A percentile compares a stretch with the other conserved stretches of the same genome.
Conservation (phyloP, 1,284 basidiomycete genomes). For the Naganishia sp. region DNA sequence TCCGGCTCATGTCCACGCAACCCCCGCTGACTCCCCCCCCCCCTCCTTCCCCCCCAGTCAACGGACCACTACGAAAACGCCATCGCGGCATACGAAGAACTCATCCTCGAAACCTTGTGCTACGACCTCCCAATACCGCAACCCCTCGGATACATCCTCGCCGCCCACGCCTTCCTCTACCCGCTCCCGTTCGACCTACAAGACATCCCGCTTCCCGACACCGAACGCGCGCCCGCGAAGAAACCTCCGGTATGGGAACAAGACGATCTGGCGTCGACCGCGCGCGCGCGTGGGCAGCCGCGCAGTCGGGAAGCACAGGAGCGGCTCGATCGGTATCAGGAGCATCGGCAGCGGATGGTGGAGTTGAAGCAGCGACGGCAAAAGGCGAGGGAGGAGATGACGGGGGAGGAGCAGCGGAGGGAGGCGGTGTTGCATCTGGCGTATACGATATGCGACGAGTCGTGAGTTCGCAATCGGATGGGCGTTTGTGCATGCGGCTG, state of each 20-base stretch:
- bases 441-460: constrained; percentile 31
- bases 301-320: neutral
- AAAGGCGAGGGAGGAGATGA: constrained; percentile 7
- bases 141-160: constrained; percentile 72
- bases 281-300: neutral
- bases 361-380: constrained; percentile 1
- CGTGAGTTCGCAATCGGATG: constrained; percentile 15
- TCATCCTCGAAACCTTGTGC: constrained; percentile 77
- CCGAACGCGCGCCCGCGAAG: neutral
- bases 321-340: constrained; percentile 10
- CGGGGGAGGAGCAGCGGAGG: constrained; percentile 1
- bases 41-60: constrained; percentile 16
- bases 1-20: constrained; percentile 49
- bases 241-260: constrained; percentile 16
- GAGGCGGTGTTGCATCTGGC: constrained; percentile 25
- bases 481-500: neutral
- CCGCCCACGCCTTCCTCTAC: constrained; percentile 58
- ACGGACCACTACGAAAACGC: constrained; percentile 61
- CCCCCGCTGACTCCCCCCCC: neutral
- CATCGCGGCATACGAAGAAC: constrained; percentile 76
- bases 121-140: constrained; percentile 82
- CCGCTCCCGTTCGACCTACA: constrained; percentile 1
- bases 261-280: neutral
- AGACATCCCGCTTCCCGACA: neutral
- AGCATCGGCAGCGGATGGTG: neutral